Base-by-base conservation (phyloP, 2,329 filamentous ascomycete genomes). In the Fusarium sp. region DNA sequence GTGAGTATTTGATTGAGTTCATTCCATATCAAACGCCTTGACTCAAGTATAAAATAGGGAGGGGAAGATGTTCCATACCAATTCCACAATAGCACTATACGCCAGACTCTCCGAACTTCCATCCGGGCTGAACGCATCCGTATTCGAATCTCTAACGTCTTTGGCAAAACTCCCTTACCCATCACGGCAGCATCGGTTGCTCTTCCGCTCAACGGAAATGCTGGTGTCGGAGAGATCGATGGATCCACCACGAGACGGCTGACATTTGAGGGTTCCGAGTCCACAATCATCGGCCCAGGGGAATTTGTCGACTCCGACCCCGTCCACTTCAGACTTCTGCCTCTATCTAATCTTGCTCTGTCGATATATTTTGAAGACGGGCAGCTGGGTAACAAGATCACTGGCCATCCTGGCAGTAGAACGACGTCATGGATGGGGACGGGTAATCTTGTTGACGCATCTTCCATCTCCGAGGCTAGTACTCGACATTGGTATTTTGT, bases 401-500 rank as follows among this genome's bases (percentile, higher is more conserved):
- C 71, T 0, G 71, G 71, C 3, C 71, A 73, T 25, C 71, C 71
- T 15, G 71, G 71, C 4, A 73, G 71, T 6, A 62, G 71, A 9
- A 73, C 71, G 12, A 73, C 71, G 2, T 73, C 71, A 6, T 73
- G 71, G 71, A 73, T 73, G 58, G 56, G 65, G 12, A 66, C 38
- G 7, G 71, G 71, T 1, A 72, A 74, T 20, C 71, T 59, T 15
- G 50, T 74, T 4, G 61, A 72, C n/a, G 64, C 64, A 12, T 43
- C 71, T 12, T 74, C 68, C n/a, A 50, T 73, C 15, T 66, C 71
- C 4, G 61, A 47, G 6, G 68, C 64, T 22, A 73, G 71, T 8
- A 72, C 71, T 17, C 60, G 52, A 1, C 71, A 73, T 38, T 73
- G 71, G 71, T 73, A 73, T 20, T 73, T 73, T 52, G 71, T 65